These are phyloP conservation scores for Begonia masoniana DNA, from an alignment of 306 rosid species.

Conservation along the genomic window DNA sequence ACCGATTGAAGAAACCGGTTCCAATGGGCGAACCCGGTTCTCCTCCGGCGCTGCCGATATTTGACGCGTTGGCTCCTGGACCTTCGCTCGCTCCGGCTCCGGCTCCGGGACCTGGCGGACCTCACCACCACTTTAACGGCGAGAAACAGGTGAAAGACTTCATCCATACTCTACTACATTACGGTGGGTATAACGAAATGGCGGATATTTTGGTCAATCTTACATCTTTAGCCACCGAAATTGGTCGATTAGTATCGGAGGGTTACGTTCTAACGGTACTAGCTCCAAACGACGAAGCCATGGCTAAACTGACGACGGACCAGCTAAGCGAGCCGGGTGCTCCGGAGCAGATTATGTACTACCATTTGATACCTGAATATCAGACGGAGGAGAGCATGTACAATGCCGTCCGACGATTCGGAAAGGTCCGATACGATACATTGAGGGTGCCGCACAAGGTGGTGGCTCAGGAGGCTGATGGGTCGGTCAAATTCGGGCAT, in stretches of 20 bases:
- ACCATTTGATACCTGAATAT: constrained; percentile 19
- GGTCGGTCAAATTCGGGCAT: constrained; percentile 19
- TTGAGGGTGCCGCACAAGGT: constrained; percentile 16
- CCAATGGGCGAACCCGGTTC: constrained; percentile 17
- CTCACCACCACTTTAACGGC: constrained; percentile 17
- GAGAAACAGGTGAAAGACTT: constrained; percentile 17
- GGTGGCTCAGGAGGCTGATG: constrained; percentile 22
- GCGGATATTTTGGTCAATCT: constrained; percentile 21
- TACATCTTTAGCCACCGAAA: constrained; percentile 18
- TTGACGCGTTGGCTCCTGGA: constrained; percentile 18
- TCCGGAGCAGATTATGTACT: constrained; percentile 21
- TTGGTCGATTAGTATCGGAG: constrained; percentile 20
- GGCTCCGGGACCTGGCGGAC: constrained; percentile 20
- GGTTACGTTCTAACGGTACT: constrained; percentile 22
- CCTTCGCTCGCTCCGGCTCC: constrained; percentile 21
- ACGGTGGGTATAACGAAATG: constrained; percentile 20
- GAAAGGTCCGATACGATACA: constrained; percentile 16
- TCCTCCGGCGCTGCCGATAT: constrained; percentile 14
- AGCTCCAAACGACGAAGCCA: constrained; percentile 25
- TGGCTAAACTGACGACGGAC: constrained; percentile 24
- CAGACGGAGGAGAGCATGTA: constrained; percentile 28
- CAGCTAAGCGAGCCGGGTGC: constrained; percentile 23
- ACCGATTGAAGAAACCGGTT: constrained; percentile 15
- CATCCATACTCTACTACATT: constrained; percentile 17
- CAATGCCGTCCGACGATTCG: constrained; percentile 18